phyloP scores from a whole-genome alignment of 345 rosid species.

The Isatis tinctoria region DNA sequence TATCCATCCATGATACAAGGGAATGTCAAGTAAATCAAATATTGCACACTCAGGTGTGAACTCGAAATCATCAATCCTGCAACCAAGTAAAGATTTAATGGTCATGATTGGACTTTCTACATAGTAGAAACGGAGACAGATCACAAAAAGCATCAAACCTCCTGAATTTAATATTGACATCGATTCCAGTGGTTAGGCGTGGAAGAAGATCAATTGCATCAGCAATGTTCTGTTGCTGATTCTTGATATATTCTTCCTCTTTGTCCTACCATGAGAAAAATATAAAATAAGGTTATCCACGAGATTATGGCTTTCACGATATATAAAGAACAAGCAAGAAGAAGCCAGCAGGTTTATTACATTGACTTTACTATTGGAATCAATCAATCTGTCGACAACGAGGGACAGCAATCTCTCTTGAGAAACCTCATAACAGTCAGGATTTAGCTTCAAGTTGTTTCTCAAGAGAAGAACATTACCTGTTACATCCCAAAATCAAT shows the following conservation, averaged over 20 bases:
- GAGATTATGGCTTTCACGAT: neutral
- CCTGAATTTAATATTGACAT: conserved; percentile 90
- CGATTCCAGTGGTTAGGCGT: conserved; percentile 88
- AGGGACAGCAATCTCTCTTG: conserved; percentile 90
- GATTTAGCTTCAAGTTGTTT: conserved; percentile 82
- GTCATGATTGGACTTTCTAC: neutral
- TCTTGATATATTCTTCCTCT: conserved; percentile 82
- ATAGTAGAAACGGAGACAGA: neutral
- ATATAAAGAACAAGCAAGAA: neutral
- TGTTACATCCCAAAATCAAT: conserved; percentile 32
- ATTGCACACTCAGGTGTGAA: conserved; percentile 95
- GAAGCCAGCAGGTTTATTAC: conserved; percentile 36
- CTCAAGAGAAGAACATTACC: conserved; percentile 86
- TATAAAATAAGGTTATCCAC: neutral
- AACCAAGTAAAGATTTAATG: conserved; percentile 9
- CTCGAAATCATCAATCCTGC: conserved; percentile 98
- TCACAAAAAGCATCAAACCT: conserved; percentile 46
- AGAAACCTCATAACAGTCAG: conserved; percentile 79
- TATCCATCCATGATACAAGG: conserved; percentile 97
- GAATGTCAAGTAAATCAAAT: conserved; percentile 96
- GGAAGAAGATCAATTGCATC: conserved; percentile 98
- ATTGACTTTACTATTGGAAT: conserved; percentile 90
- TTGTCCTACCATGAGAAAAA: conserved; percentile 53
- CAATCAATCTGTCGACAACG: conserved; percentile 87
- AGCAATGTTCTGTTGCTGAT: conserved; percentile 93